Conservation (phyloP, 2,329 filamentous ascomycete genomes). For the Aspergillus hiratsukae region DNA sequence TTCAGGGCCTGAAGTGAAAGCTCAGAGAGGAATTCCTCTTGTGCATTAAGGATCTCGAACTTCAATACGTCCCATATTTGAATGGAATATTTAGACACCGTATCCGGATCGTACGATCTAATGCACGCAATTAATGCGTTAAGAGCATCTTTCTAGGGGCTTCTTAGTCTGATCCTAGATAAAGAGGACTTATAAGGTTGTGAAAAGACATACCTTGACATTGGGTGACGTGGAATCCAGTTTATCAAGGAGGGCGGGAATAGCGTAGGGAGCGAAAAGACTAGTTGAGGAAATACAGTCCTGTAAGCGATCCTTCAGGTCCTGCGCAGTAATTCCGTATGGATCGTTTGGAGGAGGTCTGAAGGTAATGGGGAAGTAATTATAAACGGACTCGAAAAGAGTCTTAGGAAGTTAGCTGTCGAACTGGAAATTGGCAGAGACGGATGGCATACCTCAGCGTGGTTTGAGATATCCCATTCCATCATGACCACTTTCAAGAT, state of each 20-base stretch:
- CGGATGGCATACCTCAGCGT: constrained; percentile 49
- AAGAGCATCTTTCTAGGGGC: constrained; percentile 55
- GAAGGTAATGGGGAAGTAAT: constrained; percentile 70
- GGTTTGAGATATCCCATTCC: constrained; percentile 60
- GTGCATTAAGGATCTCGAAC: constrained; percentile 63
- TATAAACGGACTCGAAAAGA: constrained; percentile 65
- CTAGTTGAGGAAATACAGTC: constrained; percentile 60
- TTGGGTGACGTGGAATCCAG: constrained; percentile 65
- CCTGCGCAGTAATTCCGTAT: constrained; percentile 65
- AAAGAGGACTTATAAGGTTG: not conserved
- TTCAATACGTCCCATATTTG: constrained; percentile 66
- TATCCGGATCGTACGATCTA: constrained; percentile 54
- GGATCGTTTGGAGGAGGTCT: constrained; percentile 65
- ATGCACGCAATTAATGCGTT: constrained; percentile 59
- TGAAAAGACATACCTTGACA: constrained; percentile 50
- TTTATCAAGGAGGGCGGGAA: constrained; percentile 65
- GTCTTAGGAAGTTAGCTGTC: constrained; percentile 28
- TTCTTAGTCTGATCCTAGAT: constrained; percentile 14
- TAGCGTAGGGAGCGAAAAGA: constrained; percentile 61
- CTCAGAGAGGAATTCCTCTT: constrained; percentile 61
- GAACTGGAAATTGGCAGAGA: not conserved
- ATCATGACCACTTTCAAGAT: constrained; percentile 63
- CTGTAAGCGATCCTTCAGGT: constrained; percentile 60
- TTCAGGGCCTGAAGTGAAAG: constrained; percentile 54
- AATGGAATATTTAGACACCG: constrained; percentile 59